Percentiles rank a stretch among this genome's conserved stretches.
Evolutionary conservation across 176 grass and related monocot genomes (phyloP).

Genomic region (Raddia guianensis): DNA sequence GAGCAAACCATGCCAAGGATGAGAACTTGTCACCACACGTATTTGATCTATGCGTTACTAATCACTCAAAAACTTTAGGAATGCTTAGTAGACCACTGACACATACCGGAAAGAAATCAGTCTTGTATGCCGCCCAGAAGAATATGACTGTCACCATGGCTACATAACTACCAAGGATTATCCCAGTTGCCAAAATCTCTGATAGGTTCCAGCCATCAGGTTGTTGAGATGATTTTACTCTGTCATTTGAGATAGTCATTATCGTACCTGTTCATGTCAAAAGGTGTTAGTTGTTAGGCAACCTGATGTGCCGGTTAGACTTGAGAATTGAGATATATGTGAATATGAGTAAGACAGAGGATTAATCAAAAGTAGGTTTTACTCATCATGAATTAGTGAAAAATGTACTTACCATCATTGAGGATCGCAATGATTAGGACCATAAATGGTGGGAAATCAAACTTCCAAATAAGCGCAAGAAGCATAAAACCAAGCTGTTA

Average conservation of each 20-base stretch:
- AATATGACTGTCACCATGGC: slow-evolving; percentile 97
- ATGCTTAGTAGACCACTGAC: not conserved
- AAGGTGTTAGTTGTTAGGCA: not conserved
- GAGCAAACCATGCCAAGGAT: slow-evolving; percentile 31
- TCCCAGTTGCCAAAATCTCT: slow-evolving; percentile 90
- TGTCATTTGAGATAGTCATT: slow-evolving; percentile 96
- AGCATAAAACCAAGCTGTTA: slow-evolving; percentile 93
- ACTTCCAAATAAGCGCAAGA: slow-evolving; percentile 85
- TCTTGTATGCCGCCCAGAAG: slow-evolving; percentile 92
- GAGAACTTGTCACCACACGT: not conserved
- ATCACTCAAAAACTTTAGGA: not conserved
- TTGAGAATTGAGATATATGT: not conserved
- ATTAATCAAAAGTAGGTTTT: slow-evolving; percentile 4
- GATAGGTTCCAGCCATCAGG: slow-evolving; percentile 92
- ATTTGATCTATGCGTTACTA: not conserved
- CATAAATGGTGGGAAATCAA: slow-evolving; percentile 94
- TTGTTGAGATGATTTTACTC: slow-evolving; percentile 81
- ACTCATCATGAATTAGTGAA: not conserved
- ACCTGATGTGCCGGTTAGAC: not conserved
- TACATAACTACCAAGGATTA: slow-evolving; percentile 76
- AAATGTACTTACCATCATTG: slow-evolving; percentile 70
- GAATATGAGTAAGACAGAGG: not conserved
- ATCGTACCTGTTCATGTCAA: slow-evolving; percentile 65
- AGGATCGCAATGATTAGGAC: slow-evolving; percentile 95
- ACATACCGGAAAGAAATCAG: slow-evolving; percentile 82